A percentile compares a stretch with the other conserved stretches of the same genome.
phyloP scores from a whole-genome alignment of 2,329 filamentous ascomycete species.

The Penicillium sp. region DNA sequence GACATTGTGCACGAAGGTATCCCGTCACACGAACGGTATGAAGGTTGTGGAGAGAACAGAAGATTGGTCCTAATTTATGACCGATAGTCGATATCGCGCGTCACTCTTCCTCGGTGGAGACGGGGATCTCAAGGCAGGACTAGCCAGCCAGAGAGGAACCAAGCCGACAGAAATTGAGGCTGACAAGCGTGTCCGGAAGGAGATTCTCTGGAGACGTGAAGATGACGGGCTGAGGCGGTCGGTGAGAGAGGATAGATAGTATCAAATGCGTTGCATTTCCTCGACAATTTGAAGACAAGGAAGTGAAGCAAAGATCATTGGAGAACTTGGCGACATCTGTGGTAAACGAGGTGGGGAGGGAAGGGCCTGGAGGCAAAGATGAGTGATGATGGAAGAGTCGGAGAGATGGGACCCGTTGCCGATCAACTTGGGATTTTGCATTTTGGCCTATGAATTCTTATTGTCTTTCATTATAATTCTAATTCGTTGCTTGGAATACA shows the following conservation, averaged over 20 bases:
- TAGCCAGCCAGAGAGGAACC: slow-evolving; percentile 2
- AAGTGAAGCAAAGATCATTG: slow-evolving; percentile 12
- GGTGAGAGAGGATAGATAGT: slow-evolving; percentile 7
- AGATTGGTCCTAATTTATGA: slow-evolving; percentile 12
- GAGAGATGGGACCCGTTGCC: slow-evolving; percentile 24
- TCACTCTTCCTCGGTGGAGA: neutral
- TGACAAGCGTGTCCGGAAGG: slow-evolving; percentile 12
- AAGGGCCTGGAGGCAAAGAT: slow-evolving; percentile 7
- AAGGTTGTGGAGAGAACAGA: slow-evolving; percentile 13
- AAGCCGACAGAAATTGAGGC: slow-evolving; percentile 4
- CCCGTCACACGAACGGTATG: slow-evolving; percentile 30
- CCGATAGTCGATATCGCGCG: slow-evolving; percentile 11
- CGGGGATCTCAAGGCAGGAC: slow-evolving; percentile 1
- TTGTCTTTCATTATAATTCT: neutral
- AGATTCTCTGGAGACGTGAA: slow-evolving; percentile 20
- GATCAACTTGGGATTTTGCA: slow-evolving; percentile 8
- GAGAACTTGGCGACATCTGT: slow-evolving; percentile 14
- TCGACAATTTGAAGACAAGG: slow-evolving; percentile 16
- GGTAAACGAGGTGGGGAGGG: slow-evolving; percentile 1
- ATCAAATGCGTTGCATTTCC: slow-evolving; percentile 21
- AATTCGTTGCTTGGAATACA: neutral
- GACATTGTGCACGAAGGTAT: slow-evolving; percentile 59
- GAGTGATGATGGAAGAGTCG: slow-evolving; percentile 21
- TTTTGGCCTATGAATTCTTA: neutral
- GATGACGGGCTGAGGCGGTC: slow-evolving; percentile 26